Evolutionary conservation across 108 stramenopile genomes (phyloP).

Genomic region (Skeletonema menzelii): DNA sequence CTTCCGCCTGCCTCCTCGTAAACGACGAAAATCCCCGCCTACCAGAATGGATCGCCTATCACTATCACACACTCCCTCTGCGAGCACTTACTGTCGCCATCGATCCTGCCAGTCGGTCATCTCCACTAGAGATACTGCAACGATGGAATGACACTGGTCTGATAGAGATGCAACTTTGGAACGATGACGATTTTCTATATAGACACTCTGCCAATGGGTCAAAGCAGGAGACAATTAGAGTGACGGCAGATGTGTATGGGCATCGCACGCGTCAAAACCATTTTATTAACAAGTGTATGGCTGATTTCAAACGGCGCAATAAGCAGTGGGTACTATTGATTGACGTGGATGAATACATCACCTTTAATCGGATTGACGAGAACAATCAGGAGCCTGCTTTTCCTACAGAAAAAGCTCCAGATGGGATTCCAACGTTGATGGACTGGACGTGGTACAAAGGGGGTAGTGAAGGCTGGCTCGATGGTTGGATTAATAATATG

Average conservation of each 20-base stretch:
- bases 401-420: conserved; percentile 1
- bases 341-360: conserved; percentile 74
- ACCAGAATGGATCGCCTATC: conserved; percentile 76
- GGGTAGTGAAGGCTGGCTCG: too few relatives aligned
- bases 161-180: conserved; percentile 34
- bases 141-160: conserved; percentile 42
- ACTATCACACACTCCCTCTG: conserved; percentile 69
- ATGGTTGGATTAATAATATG: too few relatives aligned
- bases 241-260: not conserved
- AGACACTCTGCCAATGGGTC: not conserved
- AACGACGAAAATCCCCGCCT: conserved; percentile 60
- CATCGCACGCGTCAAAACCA: conserved; percentile 14
- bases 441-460: not conserved
- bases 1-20: conserved; percentile 60
- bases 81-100: conserved; percentile 63
- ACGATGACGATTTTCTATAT: conserved; percentile 31
- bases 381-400: not conserved
- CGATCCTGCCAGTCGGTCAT: conserved; percentile 54
- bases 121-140: conserved; percentile 27
- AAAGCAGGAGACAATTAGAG: not conserved
- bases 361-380: conserved; percentile 31
- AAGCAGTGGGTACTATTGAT: conserved; percentile 57
- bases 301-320: conserved; percentile 17
- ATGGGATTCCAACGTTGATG: not conserved
- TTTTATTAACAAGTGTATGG: conserved; percentile 24